Percentiles rank a stretch among this genome's conserved stretches.
Evolutionary conservation across 1,284 basidiomycete species (phyloP).

Genomic region (Tilletia horrida): DNA sequence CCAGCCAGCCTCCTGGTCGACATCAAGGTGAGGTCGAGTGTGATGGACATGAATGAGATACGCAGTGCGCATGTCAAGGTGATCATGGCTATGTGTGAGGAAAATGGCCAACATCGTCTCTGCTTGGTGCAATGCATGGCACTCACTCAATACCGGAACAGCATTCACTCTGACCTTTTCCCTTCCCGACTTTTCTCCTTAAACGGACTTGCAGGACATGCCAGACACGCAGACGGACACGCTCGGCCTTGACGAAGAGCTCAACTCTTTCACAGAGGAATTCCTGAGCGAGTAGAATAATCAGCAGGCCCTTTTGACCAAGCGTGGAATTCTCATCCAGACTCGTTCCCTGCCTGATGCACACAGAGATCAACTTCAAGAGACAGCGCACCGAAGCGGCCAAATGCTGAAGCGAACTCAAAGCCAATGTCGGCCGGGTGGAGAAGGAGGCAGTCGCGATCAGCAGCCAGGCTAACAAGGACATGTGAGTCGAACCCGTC

Average conservation of each 20-base stretch:
- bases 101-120: too few species aligned
- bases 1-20: too few species aligned
- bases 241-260: not conserved
- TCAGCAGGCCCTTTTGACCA: not conserved
- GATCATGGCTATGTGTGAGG: too few species aligned
- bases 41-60: too few species aligned
- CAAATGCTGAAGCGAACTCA: not conserved
- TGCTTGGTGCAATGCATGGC: too few species aligned
- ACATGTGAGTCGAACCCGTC: not conserved
- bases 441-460: not conserved
- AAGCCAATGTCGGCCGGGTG: not conserved
- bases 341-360: not conserved
- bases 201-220: too few species aligned
- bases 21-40: too few species aligned
- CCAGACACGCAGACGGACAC: too few species aligned
- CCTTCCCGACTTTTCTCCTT: too few species aligned
- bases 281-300: conserved; percentile 6
- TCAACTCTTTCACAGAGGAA: conserved; percentile 1
- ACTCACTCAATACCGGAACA: too few species aligned
- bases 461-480: not conserved
- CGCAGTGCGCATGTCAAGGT: too few species aligned
- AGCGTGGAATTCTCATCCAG: not conserved
- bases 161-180: too few species aligned
- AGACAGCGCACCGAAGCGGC: conserved; percentile 5
- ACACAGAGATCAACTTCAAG: conserved; percentile 10